phyloP scores from a whole-genome alignment of 2,329 filamentous ascomycete species.

The Raffaelea albimanens region DNA sequence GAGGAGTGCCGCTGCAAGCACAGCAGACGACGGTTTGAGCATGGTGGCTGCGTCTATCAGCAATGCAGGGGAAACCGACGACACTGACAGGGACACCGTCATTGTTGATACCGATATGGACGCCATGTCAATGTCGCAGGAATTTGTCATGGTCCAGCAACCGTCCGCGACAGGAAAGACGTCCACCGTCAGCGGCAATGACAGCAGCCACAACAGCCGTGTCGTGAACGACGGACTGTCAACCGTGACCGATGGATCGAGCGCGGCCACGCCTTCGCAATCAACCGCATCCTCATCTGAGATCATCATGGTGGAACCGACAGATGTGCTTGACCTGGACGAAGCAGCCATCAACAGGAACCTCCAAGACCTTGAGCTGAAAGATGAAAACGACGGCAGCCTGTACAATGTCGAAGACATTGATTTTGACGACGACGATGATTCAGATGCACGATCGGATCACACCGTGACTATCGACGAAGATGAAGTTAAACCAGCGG shows the following conservation, averaged over 20 bases:
- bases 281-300: not conserved
- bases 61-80: not conserved
- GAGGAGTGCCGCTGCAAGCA: conserved; percentile 16
- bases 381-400: not conserved
- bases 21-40: conserved; percentile 8
- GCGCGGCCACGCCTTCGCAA: not conserved
- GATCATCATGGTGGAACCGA: not conserved
- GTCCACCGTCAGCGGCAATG: not conserved
- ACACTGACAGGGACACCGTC: not conserved
- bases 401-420: not conserved
- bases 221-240: conserved; percentile 4
- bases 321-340: too few species aligned
- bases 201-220: conserved; percentile 2
- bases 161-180: not conserved
- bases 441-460: conserved; percentile 6
- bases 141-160: conserved; percentile 2
- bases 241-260: not conserved
- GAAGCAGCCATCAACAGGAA: not conserved
- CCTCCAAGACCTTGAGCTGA: not conserved
- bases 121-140: not conserved
- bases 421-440: conserved; percentile 9
- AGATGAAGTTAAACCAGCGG: conserved; percentile 8
- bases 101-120: too few species aligned
- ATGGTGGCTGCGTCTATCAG: conserved; percentile 1
- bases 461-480: conserved; percentile 13